Evolutionary conservation across 352 stramenopile genomes (phyloP).

Genomic region (Globisporangium nagaii): DNA sequence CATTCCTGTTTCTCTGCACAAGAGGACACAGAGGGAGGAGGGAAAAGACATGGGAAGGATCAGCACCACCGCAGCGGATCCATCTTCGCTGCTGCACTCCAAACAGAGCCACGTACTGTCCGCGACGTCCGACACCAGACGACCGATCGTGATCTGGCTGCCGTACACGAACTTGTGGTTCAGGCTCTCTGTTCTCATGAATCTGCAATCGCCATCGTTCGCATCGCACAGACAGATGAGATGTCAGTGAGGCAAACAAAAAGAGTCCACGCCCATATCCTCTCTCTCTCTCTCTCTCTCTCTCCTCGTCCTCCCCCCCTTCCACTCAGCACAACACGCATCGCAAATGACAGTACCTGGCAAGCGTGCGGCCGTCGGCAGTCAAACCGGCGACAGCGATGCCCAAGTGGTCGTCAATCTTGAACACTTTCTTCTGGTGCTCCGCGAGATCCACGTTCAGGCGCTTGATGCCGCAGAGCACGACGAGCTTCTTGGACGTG

Average conservation of each 20-base stretch:
- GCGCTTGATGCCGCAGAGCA: conserved; percentile 88
- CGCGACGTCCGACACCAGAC: conserved; percentile 95
- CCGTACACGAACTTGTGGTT: conserved; percentile 99
- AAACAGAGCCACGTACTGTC: conserved; percentile 67
- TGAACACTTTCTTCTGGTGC: conserved; percentile 98
- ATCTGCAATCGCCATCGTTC: conserved; percentile 25
- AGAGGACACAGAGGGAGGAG: background rate
- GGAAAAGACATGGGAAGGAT: background rate
- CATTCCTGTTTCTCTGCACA: conserved; percentile 93
- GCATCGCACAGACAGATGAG: background rate
- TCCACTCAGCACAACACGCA: background rate
- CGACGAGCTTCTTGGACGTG: conserved; percentile 90
- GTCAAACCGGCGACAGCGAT: conserved; percentile 97
- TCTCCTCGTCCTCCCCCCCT: background rate
- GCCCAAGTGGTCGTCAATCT: conserved; percentile 98
- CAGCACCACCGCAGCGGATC: background rate
- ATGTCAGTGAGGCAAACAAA: no score
- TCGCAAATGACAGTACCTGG: conserved; percentile 26
- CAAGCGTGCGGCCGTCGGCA: conserved; percentile 94
- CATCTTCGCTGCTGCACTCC: background rate
- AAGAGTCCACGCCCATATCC: background rate
- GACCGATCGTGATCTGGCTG: conserved; percentile 90
- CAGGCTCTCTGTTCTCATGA: conserved; percentile 97
- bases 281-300: background rate
- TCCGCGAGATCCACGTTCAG: conserved; percentile 89